Conservation (phyloP, 306 rosid species). For the Cicer bijugum region DNA sequence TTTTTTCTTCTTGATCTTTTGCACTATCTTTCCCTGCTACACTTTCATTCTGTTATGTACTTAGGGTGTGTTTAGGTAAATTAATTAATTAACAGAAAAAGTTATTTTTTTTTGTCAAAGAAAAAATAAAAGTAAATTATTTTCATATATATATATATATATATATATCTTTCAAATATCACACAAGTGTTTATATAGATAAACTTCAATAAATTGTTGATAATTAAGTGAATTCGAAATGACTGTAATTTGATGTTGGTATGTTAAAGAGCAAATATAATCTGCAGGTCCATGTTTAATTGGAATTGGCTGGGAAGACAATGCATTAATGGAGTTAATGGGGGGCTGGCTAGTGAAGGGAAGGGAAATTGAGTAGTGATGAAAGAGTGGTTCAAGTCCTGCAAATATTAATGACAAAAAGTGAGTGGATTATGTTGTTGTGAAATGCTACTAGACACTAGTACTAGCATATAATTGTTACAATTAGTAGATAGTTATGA, state of each 20-base stretch:
- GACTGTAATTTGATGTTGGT: neutral
- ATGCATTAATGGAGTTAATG: neutral
- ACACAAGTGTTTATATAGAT: neutral
- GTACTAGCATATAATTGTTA: too few species aligned
- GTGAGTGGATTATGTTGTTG: slow-evolving; percentile 28
- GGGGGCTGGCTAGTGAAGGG: neutral
- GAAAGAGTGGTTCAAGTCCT: slow-evolving; percentile 5
- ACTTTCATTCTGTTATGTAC: too few species aligned
- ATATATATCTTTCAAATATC: neutral
- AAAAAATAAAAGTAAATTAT: neutral
- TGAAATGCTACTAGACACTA: neutral
- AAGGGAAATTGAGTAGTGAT: slow-evolving; percentile 28
- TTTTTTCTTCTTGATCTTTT: too few species aligned
- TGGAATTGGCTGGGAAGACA: neutral
- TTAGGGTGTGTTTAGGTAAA: neutral
- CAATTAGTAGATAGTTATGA: too few species aligned
- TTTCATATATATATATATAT: too few species aligned
- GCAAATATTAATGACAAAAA: slow-evolving; percentile 15
- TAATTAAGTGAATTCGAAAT: neutral
- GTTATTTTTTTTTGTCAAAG: neutral
- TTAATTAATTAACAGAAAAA: neutral
- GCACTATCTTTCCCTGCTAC: too few species aligned
- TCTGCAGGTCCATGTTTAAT: neutral
- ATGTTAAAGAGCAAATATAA: neutral
- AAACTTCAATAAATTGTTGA: neutral